Conservation (phyloP, 306 rosid genomes). For the Cucurbita ficifolia region DNA sequence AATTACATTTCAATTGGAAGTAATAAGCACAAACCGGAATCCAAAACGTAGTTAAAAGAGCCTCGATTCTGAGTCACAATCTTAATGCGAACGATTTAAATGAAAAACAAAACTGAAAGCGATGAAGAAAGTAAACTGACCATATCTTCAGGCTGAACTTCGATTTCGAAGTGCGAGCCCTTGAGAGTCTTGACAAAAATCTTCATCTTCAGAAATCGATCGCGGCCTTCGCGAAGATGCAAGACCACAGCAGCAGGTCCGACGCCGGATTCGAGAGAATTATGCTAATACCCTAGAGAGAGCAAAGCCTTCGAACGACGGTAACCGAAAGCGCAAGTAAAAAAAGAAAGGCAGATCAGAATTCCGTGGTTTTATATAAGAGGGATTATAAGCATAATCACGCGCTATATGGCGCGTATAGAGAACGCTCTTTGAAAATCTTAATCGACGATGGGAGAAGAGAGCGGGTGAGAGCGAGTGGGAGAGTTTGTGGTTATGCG, state of each 20-base stretch:
- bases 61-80: not conserved
- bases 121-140: slow-evolving; percentile 13
- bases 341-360: not conserved
- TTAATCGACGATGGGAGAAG: not conserved
- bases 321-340: slow-evolving; percentile 22
- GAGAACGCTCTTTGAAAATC: not conserved
- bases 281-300: slow-evolving; percentile 14
- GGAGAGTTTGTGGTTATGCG: not conserved
- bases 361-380: slow-evolving; percentile 12
- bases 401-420: not conserved
- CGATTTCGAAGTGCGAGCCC: slow-evolving; percentile 77
- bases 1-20: slow-evolving; percentile 9
- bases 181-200: slow-evolving; percentile 79
- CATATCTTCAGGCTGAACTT: slow-evolving; percentile 60
- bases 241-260: slow-evolving; percentile 13
- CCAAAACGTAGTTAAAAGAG: not conserved
- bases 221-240: slow-evolving; percentile 12
- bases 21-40: not conserved
- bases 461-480: not conserved
- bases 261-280: slow-evolving; percentile 23
- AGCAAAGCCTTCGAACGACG: slow-evolving; percentile 1
- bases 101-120: not conserved
- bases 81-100: not conserved
- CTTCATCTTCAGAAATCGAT: slow-evolving; percentile 50
- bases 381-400: not conserved